Conservation (phyloP, 106 monocot species). For the Apostasia ramifera region DNA sequence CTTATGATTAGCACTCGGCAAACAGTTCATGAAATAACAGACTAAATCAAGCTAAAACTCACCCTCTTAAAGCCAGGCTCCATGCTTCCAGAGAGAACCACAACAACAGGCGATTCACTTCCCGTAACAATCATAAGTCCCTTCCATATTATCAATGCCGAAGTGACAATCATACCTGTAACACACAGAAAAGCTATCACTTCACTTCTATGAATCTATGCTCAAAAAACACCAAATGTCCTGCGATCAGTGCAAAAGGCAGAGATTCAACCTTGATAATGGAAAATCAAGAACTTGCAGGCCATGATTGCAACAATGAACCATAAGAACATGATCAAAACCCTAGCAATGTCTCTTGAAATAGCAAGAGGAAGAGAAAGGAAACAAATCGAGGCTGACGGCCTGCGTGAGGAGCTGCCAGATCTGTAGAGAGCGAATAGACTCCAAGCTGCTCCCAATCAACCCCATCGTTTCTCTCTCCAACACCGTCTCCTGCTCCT, state of each 20-base stretch:
- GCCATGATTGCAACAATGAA: neutral
- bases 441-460: slow-evolving; percentile 38
- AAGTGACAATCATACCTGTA: slow-evolving; percentile 38
- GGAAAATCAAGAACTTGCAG: no score
- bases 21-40: no score
- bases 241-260: neutral
- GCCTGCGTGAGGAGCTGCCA: slow-evolving; percentile 52
- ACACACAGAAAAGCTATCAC: neutral
- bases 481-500: neutral
- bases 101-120: slow-evolving; percentile 51
- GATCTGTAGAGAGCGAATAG: slow-evolving; percentile 58
- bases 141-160: slow-evolving; percentile 56
- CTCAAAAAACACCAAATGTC: neutral
- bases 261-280: neutral
- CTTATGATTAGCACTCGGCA: no score
- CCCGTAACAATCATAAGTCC: slow-evolving; percentile 45
- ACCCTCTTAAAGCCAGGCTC: slow-evolving; percentile 61
- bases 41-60: neutral
- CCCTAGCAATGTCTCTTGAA: neutral
- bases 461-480: slow-evolving; percentile 26
- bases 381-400: slow-evolving; percentile 48
- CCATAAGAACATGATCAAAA: neutral
- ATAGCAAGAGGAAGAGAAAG: neutral
- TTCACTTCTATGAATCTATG: neutral
- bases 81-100: slow-evolving; percentile 58